These are phyloP conservation scores for Phascolomyces articulosus DNA, from an alignment of 371 early-diverging fungal genomes.

Conservation along the genomic window DNA sequence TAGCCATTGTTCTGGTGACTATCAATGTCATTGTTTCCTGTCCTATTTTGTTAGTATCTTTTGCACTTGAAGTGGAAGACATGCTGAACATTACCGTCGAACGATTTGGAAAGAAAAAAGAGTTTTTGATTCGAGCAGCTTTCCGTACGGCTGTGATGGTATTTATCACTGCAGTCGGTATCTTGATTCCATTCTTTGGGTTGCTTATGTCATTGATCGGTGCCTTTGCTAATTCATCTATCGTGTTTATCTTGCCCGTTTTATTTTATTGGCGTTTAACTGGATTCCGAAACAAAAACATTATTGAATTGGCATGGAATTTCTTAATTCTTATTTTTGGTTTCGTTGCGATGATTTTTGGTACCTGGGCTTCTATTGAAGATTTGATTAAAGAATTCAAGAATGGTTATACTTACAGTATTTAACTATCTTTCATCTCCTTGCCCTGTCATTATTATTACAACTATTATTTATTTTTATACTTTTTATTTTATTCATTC, in stretches of 20 bases:
- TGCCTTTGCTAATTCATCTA: slow-evolving; percentile 73
- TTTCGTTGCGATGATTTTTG: slow-evolving; percentile 71
- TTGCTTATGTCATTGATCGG: slow-evolving; percentile 84
- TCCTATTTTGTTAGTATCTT: slow-evolving; percentile 80
- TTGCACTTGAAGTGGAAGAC: slow-evolving; percentile 72
- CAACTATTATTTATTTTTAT: too few species aligned
- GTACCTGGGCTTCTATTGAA: slow-evolving; percentile 72
- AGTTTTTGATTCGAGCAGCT: slow-evolving; percentile 57
- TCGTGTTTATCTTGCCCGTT: slow-evolving; percentile 85
- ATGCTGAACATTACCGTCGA: slow-evolving; percentile 56
- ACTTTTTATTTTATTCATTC: too few species aligned
- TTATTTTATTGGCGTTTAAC: slow-evolving; percentile 76
- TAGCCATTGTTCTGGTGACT: slow-evolving; percentile 76
- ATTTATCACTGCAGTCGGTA: slow-evolving; percentile 61
- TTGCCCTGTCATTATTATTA: too few species aligned
- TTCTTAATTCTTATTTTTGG: slow-evolving; percentile 63
- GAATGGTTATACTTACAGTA: not conserved
- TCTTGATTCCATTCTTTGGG: slow-evolving; percentile 79
- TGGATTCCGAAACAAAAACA: slow-evolving; percentile 60
- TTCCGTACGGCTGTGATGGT: slow-evolving; percentile 59
- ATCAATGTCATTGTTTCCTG: slow-evolving; percentile 80
- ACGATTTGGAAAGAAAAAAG: slow-evolving; percentile 46
- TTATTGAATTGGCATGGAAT: slow-evolving; percentile 60
- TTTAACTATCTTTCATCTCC: too few species aligned
- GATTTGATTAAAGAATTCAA: slow-evolving; percentile 45